Percentiles rank a stretch among this genome's conserved stretches.
Evolutionary conservation across 371 early-diverging fungal genomes (phyloP).

Genomic region (Cokeromyces recurvatus): DNA sequence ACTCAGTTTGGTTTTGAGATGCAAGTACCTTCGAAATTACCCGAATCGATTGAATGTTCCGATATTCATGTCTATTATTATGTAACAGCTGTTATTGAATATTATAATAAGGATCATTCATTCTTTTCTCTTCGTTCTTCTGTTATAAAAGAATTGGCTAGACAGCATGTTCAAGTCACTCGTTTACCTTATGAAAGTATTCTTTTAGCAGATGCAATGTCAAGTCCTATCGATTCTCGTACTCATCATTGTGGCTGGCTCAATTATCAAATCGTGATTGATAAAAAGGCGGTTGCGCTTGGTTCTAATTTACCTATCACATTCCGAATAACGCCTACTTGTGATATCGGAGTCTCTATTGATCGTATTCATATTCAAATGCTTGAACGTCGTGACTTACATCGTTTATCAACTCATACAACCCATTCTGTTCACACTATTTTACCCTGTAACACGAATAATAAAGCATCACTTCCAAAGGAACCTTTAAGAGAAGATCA

Average conservation of each 20-base stretch:
- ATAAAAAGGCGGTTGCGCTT: slow-evolving; percentile 10
- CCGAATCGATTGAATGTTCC: slow-evolving; percentile 10
- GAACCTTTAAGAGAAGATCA: background rate
- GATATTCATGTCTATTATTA: slow-evolving; percentile 12
- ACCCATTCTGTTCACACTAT: slow-evolving; percentile 2
- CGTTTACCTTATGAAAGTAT: slow-evolving; percentile 6
- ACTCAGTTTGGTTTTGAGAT: slow-evolving; percentile 17
- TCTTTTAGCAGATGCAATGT: background rate
- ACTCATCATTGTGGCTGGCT: slow-evolving; percentile 7
- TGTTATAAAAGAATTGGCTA: background rate
- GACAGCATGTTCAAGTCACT: slow-evolving; percentile 1
- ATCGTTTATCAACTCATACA: background rate
- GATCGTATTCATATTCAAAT: slow-evolving; percentile 7
- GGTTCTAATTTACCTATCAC: slow-evolving; percentile 11
- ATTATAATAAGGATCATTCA: background rate
- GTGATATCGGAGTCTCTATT: background rate
- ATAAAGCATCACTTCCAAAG: background rate
- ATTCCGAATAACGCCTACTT: slow-evolving; percentile 2
- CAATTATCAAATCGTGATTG: slow-evolving; percentile 9
- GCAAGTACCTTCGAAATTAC: slow-evolving; percentile 13
- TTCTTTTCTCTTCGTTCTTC: background rate
- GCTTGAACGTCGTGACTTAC: slow-evolving; percentile 8
- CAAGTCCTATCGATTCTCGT: slow-evolving; percentile 6
- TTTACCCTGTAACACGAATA: background rate
- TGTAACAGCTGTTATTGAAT: slow-evolving; percentile 11